Evolutionary conservation across 2,329 filamentous ascomycete species (phyloP), one percentile per base, ranked within the genome.

Genomic region (Alternaria arborescens): DNA sequence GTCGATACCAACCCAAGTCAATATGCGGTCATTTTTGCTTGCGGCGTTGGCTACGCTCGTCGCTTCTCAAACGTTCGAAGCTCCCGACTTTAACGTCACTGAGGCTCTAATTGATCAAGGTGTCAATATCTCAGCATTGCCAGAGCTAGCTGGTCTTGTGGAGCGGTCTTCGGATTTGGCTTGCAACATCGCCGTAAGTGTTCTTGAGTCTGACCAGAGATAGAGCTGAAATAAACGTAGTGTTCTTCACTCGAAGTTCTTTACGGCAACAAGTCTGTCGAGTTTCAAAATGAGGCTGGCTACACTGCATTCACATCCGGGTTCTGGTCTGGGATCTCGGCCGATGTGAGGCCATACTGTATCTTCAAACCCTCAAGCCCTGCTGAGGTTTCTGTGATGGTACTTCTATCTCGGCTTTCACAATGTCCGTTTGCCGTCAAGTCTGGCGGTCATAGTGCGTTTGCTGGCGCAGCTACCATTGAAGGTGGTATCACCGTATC

Each of bases 401-500:
- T 71, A 5, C 53, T 70, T 3, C 2, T 47, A 3, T 62, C 61
- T n/a, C 62, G 64, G 11, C 50, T 67, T 1, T 60, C 62, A 1
- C 52, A 67, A 34, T 76, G 71, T 41, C 68, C 68, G 76, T 82
- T 82, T 58, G 79, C 80, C 2, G 74, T 83, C 5, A 81, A 79
- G 50, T 77, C 78, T 36, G 81, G 82, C 41, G 82, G 82, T 4
- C 82, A 83, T 57, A 73, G 52, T 30, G 65, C 67, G 3, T 77
- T 77, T 58, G 67, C 73, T 0, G 80, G 80, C 14, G 74, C 76
- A 7, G 79, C 79, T 18, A 81, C 77, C 48, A 81, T 82, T 32
- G 69, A 77, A 2, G 69, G 71, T 30, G 82, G 81, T 1, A 78
- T 84, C 10, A 81, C 80, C 1, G 72, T 84, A 36, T 78, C 80